phyloP scores from a whole-genome alignment of 2,329 filamentous ascomycete genomes.

The Dothideomycetes sp. region DNA sequence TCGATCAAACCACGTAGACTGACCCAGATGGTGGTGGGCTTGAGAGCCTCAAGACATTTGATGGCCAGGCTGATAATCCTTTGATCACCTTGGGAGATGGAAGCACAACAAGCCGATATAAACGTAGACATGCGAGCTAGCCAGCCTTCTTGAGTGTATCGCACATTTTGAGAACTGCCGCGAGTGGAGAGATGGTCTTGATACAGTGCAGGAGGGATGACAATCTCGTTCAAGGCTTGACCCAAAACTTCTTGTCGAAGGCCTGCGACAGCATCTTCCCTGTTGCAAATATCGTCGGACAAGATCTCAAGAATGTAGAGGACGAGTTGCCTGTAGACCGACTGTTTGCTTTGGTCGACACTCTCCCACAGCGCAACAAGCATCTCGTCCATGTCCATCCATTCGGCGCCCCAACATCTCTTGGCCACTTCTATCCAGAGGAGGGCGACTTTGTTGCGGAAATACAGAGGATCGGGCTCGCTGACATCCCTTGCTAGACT shows the following conservation, averaged over 20 bases:
- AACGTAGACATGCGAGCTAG: slow-evolving; percentile 43
- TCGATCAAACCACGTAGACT: slow-evolving; percentile 70
- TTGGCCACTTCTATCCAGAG: slow-evolving; percentile 94
- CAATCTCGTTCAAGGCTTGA: slow-evolving; percentile 85
- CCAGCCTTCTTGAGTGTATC: slow-evolving; percentile 79
- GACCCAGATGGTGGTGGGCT: slow-evolving; percentile 76
- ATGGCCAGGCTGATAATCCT: slow-evolving; percentile 60
- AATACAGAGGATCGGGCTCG: slow-evolving; percentile 64
- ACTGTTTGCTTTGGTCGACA: slow-evolving; percentile 17
- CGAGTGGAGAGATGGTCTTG: slow-evolving; percentile 55
- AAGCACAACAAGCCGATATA: slow-evolving; percentile 4
- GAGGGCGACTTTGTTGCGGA: slow-evolving; percentile 88
- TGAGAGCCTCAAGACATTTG: slow-evolving; percentile 66
- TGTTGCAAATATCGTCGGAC: slow-evolving; percentile 87
- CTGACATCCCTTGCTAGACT: slow-evolving; percentile 63
- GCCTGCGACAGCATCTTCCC: slow-evolving; percentile 77
- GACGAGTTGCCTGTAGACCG: slow-evolving; percentile 72
- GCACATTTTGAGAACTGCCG: slow-evolving; percentile 56
- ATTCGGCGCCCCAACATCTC: slow-evolving; percentile 77
- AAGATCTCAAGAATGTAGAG: slow-evolving; percentile 81
- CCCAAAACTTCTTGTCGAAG: slow-evolving; percentile 75
- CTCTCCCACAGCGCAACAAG: slow-evolving; percentile 68
- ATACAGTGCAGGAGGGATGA: slow-evolving; percentile 68
- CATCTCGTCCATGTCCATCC: slow-evolving; percentile 86
- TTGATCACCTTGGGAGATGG: slow-evolving; percentile 33